phyloP scores from a whole-genome alignment of 2,329 filamentous ascomycete species.

The Ceratocystis alfenasii region DNA sequence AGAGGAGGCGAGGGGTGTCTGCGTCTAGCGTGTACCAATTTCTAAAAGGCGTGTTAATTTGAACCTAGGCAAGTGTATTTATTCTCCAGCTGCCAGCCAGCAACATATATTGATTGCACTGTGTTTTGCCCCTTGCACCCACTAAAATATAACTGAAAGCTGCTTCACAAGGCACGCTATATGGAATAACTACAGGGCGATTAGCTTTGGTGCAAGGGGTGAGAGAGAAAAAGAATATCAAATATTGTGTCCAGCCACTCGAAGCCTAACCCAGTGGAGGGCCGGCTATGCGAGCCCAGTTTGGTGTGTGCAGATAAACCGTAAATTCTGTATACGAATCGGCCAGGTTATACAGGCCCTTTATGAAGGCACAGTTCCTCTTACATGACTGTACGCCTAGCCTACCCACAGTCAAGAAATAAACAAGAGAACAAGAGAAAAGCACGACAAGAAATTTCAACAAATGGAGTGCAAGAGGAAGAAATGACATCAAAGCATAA shows the following conservation, averaged over 20 bases:
- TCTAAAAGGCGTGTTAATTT: not conserved
- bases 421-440: not conserved
- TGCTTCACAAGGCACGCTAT: too few species aligned
- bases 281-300: too few species aligned
- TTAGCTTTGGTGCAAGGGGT: too few species aligned
- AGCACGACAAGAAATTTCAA: not conserved
- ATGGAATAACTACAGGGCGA: too few species aligned
- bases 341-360: too few species aligned
- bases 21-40: not conserved
- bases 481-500: not conserved
- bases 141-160: not conserved
- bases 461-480: not conserved
- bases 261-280: too few species aligned
- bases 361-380: too few species aligned
- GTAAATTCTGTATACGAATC: too few species aligned
- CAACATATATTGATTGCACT: not conserved
- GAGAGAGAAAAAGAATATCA: too few species aligned
- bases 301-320: too few species aligned
- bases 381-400: too few species aligned
- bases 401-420: not conserved
- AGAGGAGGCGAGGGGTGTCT: not conserved
- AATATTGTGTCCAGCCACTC: too few species aligned
- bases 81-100: not conserved
- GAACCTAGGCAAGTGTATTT: not conserved
- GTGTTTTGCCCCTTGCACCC: not conserved